Conservation (phyloP, 1,284 basidiomycete genomes). For the Marasmius tenuissimus region DNA sequence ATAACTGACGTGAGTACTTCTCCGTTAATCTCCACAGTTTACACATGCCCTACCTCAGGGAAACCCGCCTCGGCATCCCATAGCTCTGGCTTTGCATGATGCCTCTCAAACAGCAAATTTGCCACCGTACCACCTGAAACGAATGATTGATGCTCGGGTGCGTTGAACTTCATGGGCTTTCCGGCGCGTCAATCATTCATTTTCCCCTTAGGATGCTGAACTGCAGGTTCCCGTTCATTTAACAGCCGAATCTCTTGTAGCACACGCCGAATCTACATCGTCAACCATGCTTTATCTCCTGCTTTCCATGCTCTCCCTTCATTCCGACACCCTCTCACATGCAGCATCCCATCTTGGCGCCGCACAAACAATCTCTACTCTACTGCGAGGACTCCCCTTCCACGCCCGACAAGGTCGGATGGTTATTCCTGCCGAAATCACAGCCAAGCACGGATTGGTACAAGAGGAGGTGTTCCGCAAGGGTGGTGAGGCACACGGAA, state of each 20-base stretch:
- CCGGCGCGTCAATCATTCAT: constrained; percentile 14
- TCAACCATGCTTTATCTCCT: constrained; percentile 81
- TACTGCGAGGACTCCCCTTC: constrained; percentile 78
- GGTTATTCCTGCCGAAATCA: constrained; percentile 84
- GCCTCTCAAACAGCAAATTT: constrained; percentile 52
- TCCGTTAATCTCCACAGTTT: neutral
- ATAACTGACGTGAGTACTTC: constrained; percentile 62
- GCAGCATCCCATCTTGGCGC: constrained; percentile 78
- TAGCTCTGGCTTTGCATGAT: constrained; percentile 74
- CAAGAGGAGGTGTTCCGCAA: constrained; percentile 86
- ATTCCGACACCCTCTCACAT: constrained; percentile 70
- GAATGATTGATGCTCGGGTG: constrained; percentile 86
- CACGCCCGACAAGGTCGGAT: constrained; percentile 74
- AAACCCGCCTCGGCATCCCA: constrained; percentile 79
- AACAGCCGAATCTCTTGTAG: constrained; percentile 69
- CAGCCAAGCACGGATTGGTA: constrained; percentile 74
- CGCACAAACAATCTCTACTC: constrained; percentile 69
- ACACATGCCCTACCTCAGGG: constrained; percentile 44
- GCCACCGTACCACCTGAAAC: constrained; percentile 76
- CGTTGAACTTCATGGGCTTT: constrained; percentile 25
- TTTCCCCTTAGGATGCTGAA: constrained; percentile 63
- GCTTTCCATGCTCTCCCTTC: constrained; percentile 69
- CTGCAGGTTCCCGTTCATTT: constrained; percentile 67
- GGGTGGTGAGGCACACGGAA: constrained; percentile 61
- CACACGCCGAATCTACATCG: constrained; percentile 77